These are phyloP conservation scores for Suillus tomentosus DNA, from an alignment of 768 basidiomycete species.

Conservation along the genomic window DNA sequence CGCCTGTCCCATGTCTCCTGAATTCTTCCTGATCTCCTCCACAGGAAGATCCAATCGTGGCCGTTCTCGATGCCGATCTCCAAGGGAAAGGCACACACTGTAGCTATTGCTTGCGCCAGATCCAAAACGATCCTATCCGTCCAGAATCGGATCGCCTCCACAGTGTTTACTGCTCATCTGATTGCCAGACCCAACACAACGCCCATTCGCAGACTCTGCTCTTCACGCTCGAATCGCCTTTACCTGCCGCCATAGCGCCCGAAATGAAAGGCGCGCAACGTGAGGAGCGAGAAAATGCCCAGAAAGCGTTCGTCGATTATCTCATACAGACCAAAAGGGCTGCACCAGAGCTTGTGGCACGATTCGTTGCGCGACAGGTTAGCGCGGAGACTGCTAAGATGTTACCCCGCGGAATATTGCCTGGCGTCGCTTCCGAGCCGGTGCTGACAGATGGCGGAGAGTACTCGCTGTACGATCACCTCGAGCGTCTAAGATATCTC, in stretches of 20 bases:
- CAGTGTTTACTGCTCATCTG: constrained; percentile 73
- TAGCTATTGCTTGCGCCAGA: constrained; percentile 66
- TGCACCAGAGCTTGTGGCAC: constrained; percentile 61
- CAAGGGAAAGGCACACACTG: constrained; percentile 70
- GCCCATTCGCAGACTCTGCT: constrained; percentile 67
- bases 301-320: constrained; percentile 57
- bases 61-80: constrained; percentile 72
- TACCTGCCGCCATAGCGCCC: constrained; percentile 48
- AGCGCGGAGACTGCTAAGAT: constrained; percentile 64
- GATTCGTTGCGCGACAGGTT: constrained; percentile 74
- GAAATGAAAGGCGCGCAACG: constrained; percentile 34
- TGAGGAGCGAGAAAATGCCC: constrained; percentile 57
- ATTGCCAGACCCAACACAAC: constrained; percentile 58
- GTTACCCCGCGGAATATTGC: constrained; percentile 29
- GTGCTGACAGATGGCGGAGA: constrained; percentile 45
- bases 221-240: constrained; percentile 64
- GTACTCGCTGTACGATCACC: constrained; percentile 73
- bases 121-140: constrained; percentile 49
- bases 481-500: constrained; percentile 72
- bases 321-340: constrained; percentile 50
- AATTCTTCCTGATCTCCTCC: constrained; percentile 7
- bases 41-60: constrained; percentile 75
- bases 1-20: constrained; percentile 1
- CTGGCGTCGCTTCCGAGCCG: constrained; percentile 20
- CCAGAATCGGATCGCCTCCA: constrained; percentile 53